A percentile compares a stretch with the other conserved stretches of the same genome.
phyloP scores from a whole-genome alignment of 306 rosid genomes.

The Fragaria nilgerrensis region DNA sequence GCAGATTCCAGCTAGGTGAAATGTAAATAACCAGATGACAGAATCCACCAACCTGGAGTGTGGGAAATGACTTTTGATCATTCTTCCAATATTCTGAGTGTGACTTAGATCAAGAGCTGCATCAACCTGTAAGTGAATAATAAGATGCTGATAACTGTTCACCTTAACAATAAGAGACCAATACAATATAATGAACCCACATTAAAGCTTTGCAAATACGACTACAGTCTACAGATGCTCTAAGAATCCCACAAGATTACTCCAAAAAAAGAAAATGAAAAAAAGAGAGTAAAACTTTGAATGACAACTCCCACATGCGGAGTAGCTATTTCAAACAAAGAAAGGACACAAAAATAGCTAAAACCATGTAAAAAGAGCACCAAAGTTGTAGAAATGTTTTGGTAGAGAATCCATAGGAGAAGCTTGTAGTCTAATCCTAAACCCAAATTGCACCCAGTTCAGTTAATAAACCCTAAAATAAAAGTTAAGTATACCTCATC shows the following conservation, averaged over 20 bases:
- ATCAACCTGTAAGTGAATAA: conserved; percentile 65
- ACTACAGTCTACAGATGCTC: background rate
- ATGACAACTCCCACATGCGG: background rate
- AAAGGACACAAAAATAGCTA: background rate
- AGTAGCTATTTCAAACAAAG: background rate
- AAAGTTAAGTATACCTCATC: conserved; percentile 68
- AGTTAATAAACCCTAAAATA: background rate
- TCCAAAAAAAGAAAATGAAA: background rate
- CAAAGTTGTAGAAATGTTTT: background rate
- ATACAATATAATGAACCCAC: background rate
- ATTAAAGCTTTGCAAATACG: background rate
- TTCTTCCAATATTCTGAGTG: conserved; percentile 97
- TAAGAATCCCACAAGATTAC: background rate
- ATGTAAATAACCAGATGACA: background rate
- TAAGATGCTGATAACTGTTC: background rate
- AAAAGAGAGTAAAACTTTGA: background rate
- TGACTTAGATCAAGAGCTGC: conserved; percentile 99
- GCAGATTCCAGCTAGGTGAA: conserved; percentile 4
- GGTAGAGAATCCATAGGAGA: background rate
- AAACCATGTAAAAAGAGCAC: background rate
- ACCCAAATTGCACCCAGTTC: background rate
- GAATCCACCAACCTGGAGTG: conserved; percentile 81
- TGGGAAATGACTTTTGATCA: conserved; percentile 96
- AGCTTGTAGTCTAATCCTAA: background rate
- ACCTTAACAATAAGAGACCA: background rate